phyloP scores from a whole-genome alignment of 2,329 filamentous ascomycete genomes.

The Aspergillus jensenii region DNA sequence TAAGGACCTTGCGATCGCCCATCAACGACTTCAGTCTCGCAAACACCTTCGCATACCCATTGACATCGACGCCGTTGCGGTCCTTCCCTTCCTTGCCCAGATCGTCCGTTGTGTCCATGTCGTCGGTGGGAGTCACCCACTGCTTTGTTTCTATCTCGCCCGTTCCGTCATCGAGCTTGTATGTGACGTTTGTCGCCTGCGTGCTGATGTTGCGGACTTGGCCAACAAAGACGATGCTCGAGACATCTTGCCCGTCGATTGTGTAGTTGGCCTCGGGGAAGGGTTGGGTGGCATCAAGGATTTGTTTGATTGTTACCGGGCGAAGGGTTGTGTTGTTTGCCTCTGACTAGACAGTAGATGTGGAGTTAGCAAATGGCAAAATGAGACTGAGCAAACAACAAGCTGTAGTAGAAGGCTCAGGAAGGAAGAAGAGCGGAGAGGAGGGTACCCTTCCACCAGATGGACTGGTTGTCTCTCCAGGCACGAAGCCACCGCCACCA shows the following conservation, averaged over 20 bases:
- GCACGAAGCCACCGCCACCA: slow-evolving; percentile 61
- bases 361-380: neutral
- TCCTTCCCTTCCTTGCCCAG: slow-evolving; percentile 36
- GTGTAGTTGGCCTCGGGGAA: slow-evolving; percentile 75
- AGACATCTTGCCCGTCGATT: slow-evolving; percentile 74
- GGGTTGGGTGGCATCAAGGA: slow-evolving; percentile 76
- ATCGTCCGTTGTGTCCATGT: slow-evolving; percentile 39
- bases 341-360: slow-evolving; percentile 41
- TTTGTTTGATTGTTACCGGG: slow-evolving; percentile 93
- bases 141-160: slow-evolving; percentile 75
- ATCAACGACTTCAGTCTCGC: slow-evolving; percentile 76
- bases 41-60: slow-evolving; percentile 81
- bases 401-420: neutral
- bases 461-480: slow-evolving; percentile 51
- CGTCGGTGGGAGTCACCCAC: slow-evolving; percentile 46
- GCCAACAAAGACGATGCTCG: slow-evolving; percentile 80
- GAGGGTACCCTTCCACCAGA: slow-evolving; percentile 40
- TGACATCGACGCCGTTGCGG: slow-evolving; percentile 58
- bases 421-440: neutral
- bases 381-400: no score
- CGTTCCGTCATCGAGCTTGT: slow-evolving; percentile 93
- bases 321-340: slow-evolving; percentile 78
- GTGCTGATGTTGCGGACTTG: slow-evolving; percentile 83
- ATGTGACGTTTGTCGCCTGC: slow-evolving; percentile 89
- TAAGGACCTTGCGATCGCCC: slow-evolving; percentile 78